Base-by-base conservation (phyloP, 73 alveolate species). In the Halteria grandinella region DNA sequence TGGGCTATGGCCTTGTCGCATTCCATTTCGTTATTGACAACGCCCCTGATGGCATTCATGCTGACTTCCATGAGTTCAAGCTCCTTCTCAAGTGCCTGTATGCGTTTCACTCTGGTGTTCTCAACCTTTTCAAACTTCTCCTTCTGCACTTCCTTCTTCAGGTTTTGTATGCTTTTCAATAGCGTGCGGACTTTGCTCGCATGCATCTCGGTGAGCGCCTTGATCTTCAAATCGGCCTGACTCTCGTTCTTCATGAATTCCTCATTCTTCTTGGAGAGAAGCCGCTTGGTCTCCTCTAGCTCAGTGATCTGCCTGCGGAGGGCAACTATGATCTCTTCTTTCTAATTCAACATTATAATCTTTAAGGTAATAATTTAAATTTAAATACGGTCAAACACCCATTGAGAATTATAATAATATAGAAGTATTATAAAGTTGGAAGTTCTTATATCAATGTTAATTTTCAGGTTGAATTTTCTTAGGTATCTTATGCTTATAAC, bases 41-140 rank as follows among this genome's bases (percentile, higher is more conserved):
- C 57, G 37, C 77, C 59, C 39, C 94, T 75, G 32, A 87, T 32
- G 23, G 94, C 87, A 37, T 80, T 59, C 14, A 89, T 89, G 45
- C 83, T 84, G 12, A 75, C 29, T 49, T 89, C 93, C 39, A 80
- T 76, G 64, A 84, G 86, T 10, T 48, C 34, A 24, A 89, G 79
- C 54, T 89, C 95, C 69, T 79, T 76, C 71, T 84, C 76, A 27
- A 84, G 48, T 33, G 84, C 55, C 57, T 79, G 90, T 11, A 89
- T 89, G 37, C 76, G 23, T 66, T 89, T 49, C 25, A 86, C 76
- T 47, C 96, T 28, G 51, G 76, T 79, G 62, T 89, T 89, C 49
- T 84, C 96, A 41, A 84, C 82, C 47, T 85, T 53, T 44, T 58
- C 72, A 47, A 73, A 83, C 51, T 76, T 75, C 40, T 63, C 87